Conservation (phyloP, 768 basidiomycete species). For the Hygrocybe coccinea region DNA sequence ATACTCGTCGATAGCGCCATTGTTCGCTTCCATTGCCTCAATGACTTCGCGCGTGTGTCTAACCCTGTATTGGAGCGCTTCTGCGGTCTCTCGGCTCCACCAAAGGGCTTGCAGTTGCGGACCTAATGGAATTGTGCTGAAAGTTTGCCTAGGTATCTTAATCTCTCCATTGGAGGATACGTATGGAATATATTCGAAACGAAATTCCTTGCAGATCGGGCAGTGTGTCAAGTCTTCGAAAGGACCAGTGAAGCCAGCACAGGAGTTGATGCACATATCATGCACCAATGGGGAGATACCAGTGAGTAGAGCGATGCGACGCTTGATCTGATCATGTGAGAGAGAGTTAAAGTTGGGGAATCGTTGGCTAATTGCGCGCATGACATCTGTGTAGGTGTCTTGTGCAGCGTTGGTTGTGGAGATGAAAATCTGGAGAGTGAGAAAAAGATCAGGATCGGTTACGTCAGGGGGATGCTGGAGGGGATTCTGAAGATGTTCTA, state of each 20-base stretch:
- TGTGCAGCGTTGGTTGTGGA: conserved; percentile 27
- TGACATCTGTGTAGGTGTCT: conserved; percentile 25
- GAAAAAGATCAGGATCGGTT: conserved; percentile 21
- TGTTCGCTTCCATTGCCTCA: conserved; percentile 8
- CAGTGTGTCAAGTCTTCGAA: conserved; percentile 14
- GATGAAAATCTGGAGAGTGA: conserved; percentile 32
- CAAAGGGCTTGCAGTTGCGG: conserved; percentile 38
- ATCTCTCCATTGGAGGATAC: neutral
- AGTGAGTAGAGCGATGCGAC: conserved; percentile 23
- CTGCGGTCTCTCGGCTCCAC: conserved; percentile 19
- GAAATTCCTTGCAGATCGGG: conserved; percentile 20
- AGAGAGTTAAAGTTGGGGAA: conserved; percentile 24
- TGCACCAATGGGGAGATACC: too few species aligned
- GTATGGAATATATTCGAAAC: conserved; percentile 17
- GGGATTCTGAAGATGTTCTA: conserved; percentile 12
- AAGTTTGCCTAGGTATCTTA: conserved; percentile 25
- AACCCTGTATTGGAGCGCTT: conserved; percentile 24
- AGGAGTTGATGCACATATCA: too few species aligned
- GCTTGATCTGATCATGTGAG: conserved; percentile 26
- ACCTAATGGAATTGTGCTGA: conserved; percentile 38
- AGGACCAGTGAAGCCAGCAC: conserved; percentile 21
- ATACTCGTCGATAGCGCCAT: conserved; percentile 9
- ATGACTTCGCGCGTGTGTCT: conserved; percentile 19
- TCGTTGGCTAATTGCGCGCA: conserved; percentile 15
- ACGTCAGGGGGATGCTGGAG: conserved; percentile 8